These are phyloP conservation scores for Davidsoniella australis DNA, from an alignment of 2,329 filamentous ascomycete genomes.

Conservation along the genomic window DNA sequence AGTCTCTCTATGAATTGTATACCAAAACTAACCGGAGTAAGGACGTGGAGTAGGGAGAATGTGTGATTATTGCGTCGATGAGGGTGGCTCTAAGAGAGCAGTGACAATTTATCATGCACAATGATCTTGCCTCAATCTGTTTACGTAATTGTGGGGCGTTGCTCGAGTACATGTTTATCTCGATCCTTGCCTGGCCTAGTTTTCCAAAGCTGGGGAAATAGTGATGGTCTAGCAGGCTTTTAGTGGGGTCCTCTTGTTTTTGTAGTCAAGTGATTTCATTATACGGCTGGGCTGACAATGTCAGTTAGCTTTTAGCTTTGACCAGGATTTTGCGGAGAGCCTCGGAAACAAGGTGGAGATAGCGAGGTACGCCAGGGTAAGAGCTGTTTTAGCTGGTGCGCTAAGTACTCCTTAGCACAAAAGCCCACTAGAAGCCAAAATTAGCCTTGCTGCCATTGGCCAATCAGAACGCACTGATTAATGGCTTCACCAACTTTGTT, in stretches of 20 bases:
- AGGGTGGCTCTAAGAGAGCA: no score
- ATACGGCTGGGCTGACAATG: background rate
- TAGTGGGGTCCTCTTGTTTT: no score
- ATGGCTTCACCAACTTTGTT: slow-evolving; percentile 10
- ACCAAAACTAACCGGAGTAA: no score
- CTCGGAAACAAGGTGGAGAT: slow-evolving; percentile 7
- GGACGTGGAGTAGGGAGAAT: no score
- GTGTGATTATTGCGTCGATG: no score
- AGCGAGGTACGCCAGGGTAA: slow-evolving; percentile 6
- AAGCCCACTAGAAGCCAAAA: background rate
- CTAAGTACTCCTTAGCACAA: slow-evolving; percentile 10
- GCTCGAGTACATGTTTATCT: no score
- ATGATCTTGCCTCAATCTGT: no score
- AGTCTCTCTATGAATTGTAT: no score
- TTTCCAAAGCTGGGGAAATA: slow-evolving; percentile 8
- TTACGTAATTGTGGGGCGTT: no score
- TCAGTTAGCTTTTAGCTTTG: background rate
- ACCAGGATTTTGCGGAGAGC: slow-evolving; percentile 7
- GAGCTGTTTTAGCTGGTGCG: background rate
- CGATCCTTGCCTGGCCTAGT: background rate
- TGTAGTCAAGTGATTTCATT: no score
- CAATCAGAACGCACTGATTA: slow-evolving; percentile 21
- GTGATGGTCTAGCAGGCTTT: background rate
- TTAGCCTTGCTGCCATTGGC: slow-evolving; percentile 20
- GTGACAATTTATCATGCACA: no score